Base-by-base conservation (phyloP, 441 rosid genomes). In the Syzygium syzygioides region DNA sequence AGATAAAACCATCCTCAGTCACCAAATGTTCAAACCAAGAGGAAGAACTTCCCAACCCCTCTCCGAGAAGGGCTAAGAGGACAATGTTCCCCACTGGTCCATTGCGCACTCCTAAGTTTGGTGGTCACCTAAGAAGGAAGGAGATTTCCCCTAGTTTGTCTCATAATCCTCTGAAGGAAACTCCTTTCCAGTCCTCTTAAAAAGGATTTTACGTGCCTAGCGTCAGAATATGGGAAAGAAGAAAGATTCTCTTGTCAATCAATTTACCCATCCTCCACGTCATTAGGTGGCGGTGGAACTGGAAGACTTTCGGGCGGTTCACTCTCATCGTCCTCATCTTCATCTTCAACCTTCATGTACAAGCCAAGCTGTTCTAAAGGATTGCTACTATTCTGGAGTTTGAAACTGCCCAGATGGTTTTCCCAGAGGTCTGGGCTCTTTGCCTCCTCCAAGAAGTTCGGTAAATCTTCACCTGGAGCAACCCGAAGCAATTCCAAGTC, bases 341-440 rank as follows among this genome's bases (percentile, higher is more conserved):
- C 98, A 0, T 95, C 98, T 76, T 97, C 99, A 66, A 89, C 92
- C 92, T 96, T 97, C 93, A 96, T 96, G 93, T 92, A 97, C 86
- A 97, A 86, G 56, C 99, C 99, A 80, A 97, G 91, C 86, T 94
- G 96, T 89, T 96, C 98, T 87, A 96, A 91, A 37, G 99, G 98
- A 88, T 96, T 96, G 91, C 88, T 79, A 80, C 85, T 94, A 25
- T 95, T 93, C 92, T 94, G 95, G 87, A 94, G 92, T 88, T 92
- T 94, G 93, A 96, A 94, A 90, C 96, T 92, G 89, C 97, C 98
- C 89, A 96, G 89, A 80, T 88, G 79, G 87, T 94, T 91, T 60
- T 89, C 88, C 62, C 94, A 91, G 56, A 37, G 89, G 71, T 93
- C 92, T 30, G 95, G 96, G 89, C 94, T 94, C 52, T 76, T 41